Conservation (phyloP, 441 rosid species). For the Gossypium laxum region DNA sequence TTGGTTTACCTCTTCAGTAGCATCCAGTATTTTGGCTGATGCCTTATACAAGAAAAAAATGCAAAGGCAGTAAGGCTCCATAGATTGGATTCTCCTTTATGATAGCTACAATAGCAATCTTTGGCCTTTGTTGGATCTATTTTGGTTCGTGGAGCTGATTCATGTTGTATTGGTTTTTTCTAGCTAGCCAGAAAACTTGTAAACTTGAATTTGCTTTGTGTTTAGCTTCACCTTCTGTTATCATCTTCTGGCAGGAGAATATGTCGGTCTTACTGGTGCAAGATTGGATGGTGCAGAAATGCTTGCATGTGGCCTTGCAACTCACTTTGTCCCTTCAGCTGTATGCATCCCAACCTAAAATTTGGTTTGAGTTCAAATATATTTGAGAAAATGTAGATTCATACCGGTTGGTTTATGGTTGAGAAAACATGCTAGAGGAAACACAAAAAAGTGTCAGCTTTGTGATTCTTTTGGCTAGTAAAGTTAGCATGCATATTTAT, state of each 20-base stretch:
- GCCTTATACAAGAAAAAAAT: background rate
- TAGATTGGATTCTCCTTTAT: background rate
- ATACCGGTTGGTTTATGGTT: background rate
- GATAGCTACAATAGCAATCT: slow-evolving; percentile 1
- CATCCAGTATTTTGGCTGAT: background rate
- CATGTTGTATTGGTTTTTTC: background rate
- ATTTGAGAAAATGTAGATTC: background rate
- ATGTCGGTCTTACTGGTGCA: slow-evolving; percentile 66
- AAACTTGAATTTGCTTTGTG: background rate
- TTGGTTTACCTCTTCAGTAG: background rate
- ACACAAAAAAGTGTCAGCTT: background rate
- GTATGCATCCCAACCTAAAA: slow-evolving; percentile 28
- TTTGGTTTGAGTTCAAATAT: background rate
- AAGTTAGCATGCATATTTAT: background rate
- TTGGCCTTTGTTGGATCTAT: background rate
- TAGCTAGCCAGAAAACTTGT: background rate
- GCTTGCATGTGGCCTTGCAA: slow-evolving; percentile 81
- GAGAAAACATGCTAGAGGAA: slow-evolving; percentile 2
- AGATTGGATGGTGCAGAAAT: slow-evolving; percentile 80
- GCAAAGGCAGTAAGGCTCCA: background rate
- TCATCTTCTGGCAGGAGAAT: slow-evolving; percentile 50
- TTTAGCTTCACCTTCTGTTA: background rate
- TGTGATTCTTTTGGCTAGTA: slow-evolving; percentile 2
- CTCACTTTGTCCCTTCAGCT: slow-evolving; percentile 61
- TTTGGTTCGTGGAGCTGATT: background rate